Evolutionary conservation across 108 stramenopile genomes (phyloP).

Genomic region (Skeletonema potamos): DNA sequence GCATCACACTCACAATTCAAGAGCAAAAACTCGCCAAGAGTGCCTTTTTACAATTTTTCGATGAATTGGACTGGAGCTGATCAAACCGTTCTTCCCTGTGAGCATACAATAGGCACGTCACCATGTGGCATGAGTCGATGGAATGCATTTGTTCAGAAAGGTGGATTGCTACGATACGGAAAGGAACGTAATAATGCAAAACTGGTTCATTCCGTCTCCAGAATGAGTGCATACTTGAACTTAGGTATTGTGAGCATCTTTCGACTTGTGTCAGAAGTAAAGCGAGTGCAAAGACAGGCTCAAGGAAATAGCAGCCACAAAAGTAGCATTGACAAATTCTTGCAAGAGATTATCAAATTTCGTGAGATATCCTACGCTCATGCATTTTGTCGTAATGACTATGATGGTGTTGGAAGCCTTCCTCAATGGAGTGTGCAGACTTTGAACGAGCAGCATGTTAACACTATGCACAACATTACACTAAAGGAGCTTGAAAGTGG

Average conservation of each 20-base stretch:
- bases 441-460: background rate
- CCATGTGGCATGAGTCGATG: conserved; percentile 48
- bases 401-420: conserved; percentile 31
- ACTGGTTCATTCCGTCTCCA: conserved; percentile 52
- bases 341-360: conserved; percentile 72
- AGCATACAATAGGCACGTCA: conserved; percentile 62
- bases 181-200: conserved; percentile 50
- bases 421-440: conserved; percentile 49
- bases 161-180: conserved; percentile 51
- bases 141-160: conserved; percentile 43
- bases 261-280: conserved; percentile 50
- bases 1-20: background rate
- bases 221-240: conserved; percentile 75
- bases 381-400: conserved; percentile 45
- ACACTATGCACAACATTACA: background rate
- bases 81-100: conserved; percentile 50
- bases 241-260: conserved; percentile 66
- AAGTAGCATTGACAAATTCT: conserved; percentile 54
- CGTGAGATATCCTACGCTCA: conserved; percentile 67
- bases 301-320: conserved; percentile 4
- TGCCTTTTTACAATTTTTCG: conserved; percentile 32
- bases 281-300: conserved; percentile 13
- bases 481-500: conserved; percentile 13
- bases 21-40: background rate
- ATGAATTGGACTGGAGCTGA: conserved; percentile 58